Evolutionary conservation across 2,329 filamentous ascomycete genomes (phyloP), one percentile per base, ranked within the genome.

Genomic region (Hymenoscyphus occultus): DNA sequence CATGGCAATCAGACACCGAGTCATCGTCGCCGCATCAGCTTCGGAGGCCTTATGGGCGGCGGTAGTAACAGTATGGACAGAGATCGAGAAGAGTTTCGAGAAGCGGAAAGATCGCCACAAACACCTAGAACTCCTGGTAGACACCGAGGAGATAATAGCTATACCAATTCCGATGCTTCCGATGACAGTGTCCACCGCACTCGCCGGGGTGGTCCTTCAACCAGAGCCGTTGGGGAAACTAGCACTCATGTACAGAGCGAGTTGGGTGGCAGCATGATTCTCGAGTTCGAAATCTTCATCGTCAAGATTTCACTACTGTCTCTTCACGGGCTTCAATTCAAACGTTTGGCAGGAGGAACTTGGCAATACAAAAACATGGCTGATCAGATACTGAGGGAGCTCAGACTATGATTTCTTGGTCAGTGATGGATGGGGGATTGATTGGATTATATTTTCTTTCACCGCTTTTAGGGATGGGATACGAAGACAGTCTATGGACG

Each of bases 341-440:
- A 99, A 83, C 93, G 95, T 76, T 89, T 98, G 71, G 87, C 91
- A 64, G 94, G 95, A 42, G 94, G 96, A 66, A 98, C 95, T 65
- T 98, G 94, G 93, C 93, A 97, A 78, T 99, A 96, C 80, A 97
- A 97, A 82, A 94, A 92, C 74, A 96, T 98, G 93, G 95, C 95
- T 42, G 93, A 97, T 78, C 93, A 93, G 73, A 97, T 99, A 73
- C 81, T 99, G 71, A 87, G 90, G 74, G 93, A 95, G 76, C 80
- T 99, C 71, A 88, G 88, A 75, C 84, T 98, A 68, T 97, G 62
- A 69, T 58, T 59, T 48, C 45, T 45, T 60, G n/a, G 58, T 22
- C 22, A 39, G 12, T 16, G 39, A 31, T 59, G 58, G 31, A 19
- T 51, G 12, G 48, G 22, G n/a, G 48, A 12, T 28, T 22, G 22